Base-by-base conservation (phyloP, 1,284 basidiomycete genomes). In the Puccinia triticina region DNA sequence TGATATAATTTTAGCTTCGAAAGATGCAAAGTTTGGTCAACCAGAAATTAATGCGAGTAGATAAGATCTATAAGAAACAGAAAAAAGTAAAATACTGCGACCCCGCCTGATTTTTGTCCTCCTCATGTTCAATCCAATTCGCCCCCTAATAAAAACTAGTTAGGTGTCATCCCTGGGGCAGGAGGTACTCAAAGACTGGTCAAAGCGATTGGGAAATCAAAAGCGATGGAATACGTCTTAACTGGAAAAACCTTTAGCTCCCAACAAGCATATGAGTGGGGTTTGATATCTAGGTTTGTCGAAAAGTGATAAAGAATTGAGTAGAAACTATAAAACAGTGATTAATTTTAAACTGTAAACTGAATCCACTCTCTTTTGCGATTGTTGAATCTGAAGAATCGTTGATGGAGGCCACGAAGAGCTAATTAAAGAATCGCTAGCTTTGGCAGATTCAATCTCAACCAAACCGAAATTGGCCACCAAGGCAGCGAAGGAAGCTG, bases 1-100 rank as follows among this genome's bases (percentile, higher is more conserved):
- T 88, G 97, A 99, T 88, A 96, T 99, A 88, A 92, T 98, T 86
- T 91, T 98, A 83, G 95, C 93, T n/a, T 93, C 95, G 8, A 93
- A 94, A 7, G 94, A 91, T 29, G 96, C 97, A 50, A 92, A 91
- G 84, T 98, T 99, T 85, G 95, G 95, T 53, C 97, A 98, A 87
- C 96, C 97, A 48, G 97, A 99, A 87, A 96, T 99, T 88, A 96
- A 95, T 87, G 85, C 85, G 18, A 75, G 85, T 77, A 53, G 10
- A 0, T 21, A 46, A 26, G 53, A 21, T 59, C 12, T 12, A 74
- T 57, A 14, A 55, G n/a, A 11, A 75, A 43, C 23, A 34, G 16
- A 5, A 46, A 26, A 61, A 26, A 61, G 18, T n/a, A 57, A 57
- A 57, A 57, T 57, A 72, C 10, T 0, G 10, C 23, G 14, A 46